A percentile compares a stretch with the other conserved stretches of the same genome.
Evolutionary conservation across 257 asterid genomes (phyloP).

Genomic region (Verbena officinalis): DNA sequence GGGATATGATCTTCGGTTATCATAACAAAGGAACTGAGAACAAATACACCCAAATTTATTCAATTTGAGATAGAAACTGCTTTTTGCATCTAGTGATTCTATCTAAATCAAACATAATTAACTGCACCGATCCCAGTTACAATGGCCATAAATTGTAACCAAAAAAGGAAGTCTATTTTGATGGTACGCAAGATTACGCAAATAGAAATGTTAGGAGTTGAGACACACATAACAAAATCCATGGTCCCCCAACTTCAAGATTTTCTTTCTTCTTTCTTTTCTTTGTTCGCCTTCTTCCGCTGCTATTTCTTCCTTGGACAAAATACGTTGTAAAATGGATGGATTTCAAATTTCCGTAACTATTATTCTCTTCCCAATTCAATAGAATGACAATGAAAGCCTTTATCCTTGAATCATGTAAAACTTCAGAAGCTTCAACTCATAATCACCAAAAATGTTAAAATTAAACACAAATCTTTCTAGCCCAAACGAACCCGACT

Average conservation of each 20-base stretch:
- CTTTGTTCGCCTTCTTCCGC: constrained; percentile 5
- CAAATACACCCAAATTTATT: background rate
- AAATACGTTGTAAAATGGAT: constrained; percentile 16
- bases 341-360: constrained; percentile 23
- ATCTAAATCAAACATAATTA: constrained; percentile 5
- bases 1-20: constrained; percentile 8
- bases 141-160: constrained; percentile 3
- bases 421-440: constrained; percentile 33
- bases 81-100: constrained; percentile 3
- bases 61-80: constrained; percentile 14
- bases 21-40: background rate
- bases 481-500: constrained; percentile 21
- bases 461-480: constrained; percentile 22
- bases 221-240: constrained; percentile 26
- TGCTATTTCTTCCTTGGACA: constrained; percentile 5
- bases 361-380: constrained; percentile 16
- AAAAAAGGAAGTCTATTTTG: background rate
- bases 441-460: constrained; percentile 25
- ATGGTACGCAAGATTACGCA: background rate
- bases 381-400: constrained; percentile 27
- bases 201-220: constrained; percentile 9
- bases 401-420: constrained; percentile 4
- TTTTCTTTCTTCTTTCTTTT: background rate
- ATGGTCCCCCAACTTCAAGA: constrained; percentile 21
- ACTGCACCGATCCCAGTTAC: constrained; percentile 15